phyloP scores from a whole-genome alignment of 2,329 filamentous ascomycete genomes.

The Pseudogymnoascus sp. region DNA sequence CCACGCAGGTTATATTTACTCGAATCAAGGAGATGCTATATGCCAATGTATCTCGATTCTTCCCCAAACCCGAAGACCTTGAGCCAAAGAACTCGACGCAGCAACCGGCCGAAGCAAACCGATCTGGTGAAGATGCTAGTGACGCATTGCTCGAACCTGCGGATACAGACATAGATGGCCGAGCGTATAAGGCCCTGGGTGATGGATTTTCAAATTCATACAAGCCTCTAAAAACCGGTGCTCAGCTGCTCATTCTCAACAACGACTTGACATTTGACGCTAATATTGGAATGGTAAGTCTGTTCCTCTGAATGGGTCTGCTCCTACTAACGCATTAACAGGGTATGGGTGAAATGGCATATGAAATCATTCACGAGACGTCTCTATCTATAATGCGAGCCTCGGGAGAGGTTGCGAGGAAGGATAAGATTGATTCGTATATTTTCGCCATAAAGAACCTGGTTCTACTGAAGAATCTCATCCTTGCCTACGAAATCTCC shows the following conservation, averaged over 20 bases:
- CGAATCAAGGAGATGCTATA: conserved; percentile 20
- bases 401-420: conserved; percentile 62
- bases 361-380: conserved; percentile 83
- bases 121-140: neutral
- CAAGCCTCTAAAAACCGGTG: conserved; percentile 13
- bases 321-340: conserved; percentile 16
- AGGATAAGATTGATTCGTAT: conserved; percentile 70
- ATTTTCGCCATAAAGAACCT: conserved; percentile 94
- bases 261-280: conserved; percentile 12
- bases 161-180: conserved; percentile 11
- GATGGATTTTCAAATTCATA: conserved; percentile 11
- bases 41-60: conserved; percentile 46
- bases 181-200: conserved; percentile 7
- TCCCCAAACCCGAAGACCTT: conserved; percentile 8
- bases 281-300: conserved; percentile 18
- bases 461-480: conserved; percentile 89
- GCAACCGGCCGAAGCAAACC: neutral
- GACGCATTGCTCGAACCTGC: conserved; percentile 3
- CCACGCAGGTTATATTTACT: conserved; percentile 34
- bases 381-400: conserved; percentile 76
- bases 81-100: neutral
- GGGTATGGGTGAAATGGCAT: conserved; percentile 49
- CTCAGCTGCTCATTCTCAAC: conserved; percentile 12
- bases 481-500: conserved; percentile 90
- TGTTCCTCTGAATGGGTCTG: neutral